These are phyloP conservation scores for Oryza officinalis DNA, from an alignment of 176 grass and related monocot genomes.

Conservation along the genomic window DNA sequence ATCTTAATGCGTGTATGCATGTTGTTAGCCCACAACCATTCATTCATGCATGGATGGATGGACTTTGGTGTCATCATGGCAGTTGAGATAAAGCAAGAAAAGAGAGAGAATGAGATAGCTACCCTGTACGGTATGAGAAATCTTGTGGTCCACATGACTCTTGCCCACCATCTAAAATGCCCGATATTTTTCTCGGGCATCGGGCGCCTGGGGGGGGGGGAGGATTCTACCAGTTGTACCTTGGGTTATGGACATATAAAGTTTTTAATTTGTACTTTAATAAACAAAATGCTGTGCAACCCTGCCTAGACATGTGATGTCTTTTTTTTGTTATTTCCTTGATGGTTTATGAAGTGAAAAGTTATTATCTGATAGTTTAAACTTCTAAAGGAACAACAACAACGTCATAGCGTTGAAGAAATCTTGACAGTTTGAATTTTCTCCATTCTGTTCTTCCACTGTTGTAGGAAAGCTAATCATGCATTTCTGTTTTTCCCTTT, in stretches of 20 bases:
- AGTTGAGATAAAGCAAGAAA: too few relatives aligned
- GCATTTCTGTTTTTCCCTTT: slow-evolving; percentile 9
- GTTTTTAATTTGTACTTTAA: slow-evolving; percentile 13
- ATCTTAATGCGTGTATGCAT: too few relatives aligned
- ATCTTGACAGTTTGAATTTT: slow-evolving; percentile 11
- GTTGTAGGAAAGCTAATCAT: slow-evolving; percentile 27
- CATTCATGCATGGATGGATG: too few relatives aligned
- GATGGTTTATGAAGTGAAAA: slow-evolving; percentile 26
- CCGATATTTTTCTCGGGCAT: too few relatives aligned
- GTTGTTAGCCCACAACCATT: too few relatives aligned
- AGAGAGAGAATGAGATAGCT: too few relatives aligned
- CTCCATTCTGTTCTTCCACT: slow-evolving; percentile 29
- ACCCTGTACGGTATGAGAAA: too few relatives aligned
- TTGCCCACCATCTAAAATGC: too few relatives aligned
- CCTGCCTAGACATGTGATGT: slow-evolving; percentile 6
- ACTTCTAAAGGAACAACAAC: slow-evolving; percentile 8
- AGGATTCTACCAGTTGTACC: too few relatives aligned
- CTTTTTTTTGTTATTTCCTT: slow-evolving; percentile 4
- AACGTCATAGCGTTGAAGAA: slow-evolving; percentile 2
- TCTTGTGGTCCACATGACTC: too few relatives aligned
- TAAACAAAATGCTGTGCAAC: background rate
- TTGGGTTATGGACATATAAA: slow-evolving; percentile 21
- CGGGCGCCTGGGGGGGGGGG: too few relatives aligned
- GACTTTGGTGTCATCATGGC: too few relatives aligned
- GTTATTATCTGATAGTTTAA: slow-evolving; percentile 15